These are phyloP conservation scores for Circinella minor DNA, from an alignment of 371 early-diverging fungal species.

Conservation along the genomic window DNA sequence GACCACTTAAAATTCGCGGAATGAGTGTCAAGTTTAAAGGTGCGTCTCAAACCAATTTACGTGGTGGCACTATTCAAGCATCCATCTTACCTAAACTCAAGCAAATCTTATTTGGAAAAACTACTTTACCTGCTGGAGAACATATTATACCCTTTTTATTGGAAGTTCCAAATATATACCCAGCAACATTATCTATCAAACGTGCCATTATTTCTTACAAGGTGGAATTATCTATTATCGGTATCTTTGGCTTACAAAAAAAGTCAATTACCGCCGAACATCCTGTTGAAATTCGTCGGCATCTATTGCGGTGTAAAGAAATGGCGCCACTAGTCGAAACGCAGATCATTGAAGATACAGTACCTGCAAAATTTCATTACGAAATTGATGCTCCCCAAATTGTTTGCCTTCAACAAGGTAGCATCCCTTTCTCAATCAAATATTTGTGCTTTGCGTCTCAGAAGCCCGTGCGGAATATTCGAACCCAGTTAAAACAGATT, in stretches of 20 bases:
- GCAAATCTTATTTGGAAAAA: constrained; percentile 22
- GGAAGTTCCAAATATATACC: constrained; percentile 30
- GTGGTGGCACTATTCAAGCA: constrained; percentile 9
- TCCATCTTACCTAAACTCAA: constrained; percentile 32
- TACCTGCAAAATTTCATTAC: constrained; percentile 37
- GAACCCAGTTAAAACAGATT: constrained; percentile 30
- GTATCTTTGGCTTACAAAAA: constrained; percentile 25
- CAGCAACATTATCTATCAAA: constrained; percentile 22
- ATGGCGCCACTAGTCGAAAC: constrained; percentile 31
- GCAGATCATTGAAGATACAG: constrained; percentile 25
- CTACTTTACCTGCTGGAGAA: constrained; percentile 27
- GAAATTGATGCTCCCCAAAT: constrained; percentile 34
- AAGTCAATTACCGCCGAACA: constrained; percentile 28
- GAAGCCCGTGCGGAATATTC: constrained; percentile 34
- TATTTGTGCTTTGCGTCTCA: constrained; percentile 33
- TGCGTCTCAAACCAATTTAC: not conserved
- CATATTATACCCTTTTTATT: constrained; percentile 29
- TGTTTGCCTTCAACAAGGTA: constrained; percentile 29
- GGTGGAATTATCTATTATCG: constrained; percentile 23
- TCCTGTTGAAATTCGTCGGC: constrained; percentile 27
- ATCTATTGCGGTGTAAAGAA: constrained; percentile 27
- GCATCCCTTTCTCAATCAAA: constrained; percentile 27
- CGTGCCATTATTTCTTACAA: constrained; percentile 29
- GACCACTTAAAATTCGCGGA: constrained; percentile 26
- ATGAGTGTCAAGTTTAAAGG: constrained; percentile 34